Percentiles rank a stretch among this genome's conserved stretches.
Conservation (phyloP, 2,329 filamentous ascomycete species). For the Monilinia laxa region DNA sequence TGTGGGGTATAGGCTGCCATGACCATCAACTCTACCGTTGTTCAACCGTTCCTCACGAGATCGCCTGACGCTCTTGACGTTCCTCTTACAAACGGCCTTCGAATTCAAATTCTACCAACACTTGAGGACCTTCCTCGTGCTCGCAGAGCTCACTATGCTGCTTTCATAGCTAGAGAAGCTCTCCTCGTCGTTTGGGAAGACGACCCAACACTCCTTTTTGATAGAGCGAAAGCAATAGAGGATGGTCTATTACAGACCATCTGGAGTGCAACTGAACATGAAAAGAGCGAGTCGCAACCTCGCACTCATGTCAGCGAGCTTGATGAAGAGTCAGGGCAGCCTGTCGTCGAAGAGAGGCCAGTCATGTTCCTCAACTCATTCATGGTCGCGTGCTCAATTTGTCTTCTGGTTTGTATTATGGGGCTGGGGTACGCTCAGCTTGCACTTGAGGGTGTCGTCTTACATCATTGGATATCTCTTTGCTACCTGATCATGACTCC, state of each 20-base stretch:
- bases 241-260: slow-evolving; percentile 74
- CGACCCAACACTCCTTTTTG: slow-evolving; percentile 68
- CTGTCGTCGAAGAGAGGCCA: slow-evolving; percentile 62
- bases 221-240: slow-evolving; percentile 70
- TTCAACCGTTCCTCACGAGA: slow-evolving; percentile 74
- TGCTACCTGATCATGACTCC: slow-evolving; percentile 65
- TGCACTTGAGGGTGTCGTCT: slow-evolving; percentile 66
- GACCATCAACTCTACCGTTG: slow-evolving; percentile 77
- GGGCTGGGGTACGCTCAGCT: slow-evolving; percentile 70
- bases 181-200: slow-evolving; percentile 82
- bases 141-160: slow-evolving; percentile 76
- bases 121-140: slow-evolving; percentile 69
- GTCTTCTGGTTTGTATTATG: slow-evolving; percentile 63
- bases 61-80: slow-evolving; percentile 72
- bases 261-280: slow-evolving; percentile 61
- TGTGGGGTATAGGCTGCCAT: slow-evolving; percentile 60
- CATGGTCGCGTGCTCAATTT: slow-evolving; percentile 64
- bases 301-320: slow-evolving; percentile 55
- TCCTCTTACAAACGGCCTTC: slow-evolving; percentile 72
- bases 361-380: slow-evolving; percentile 69
- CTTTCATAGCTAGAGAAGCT: slow-evolving; percentile 70
- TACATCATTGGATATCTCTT: slow-evolving; percentile 61
- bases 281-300: slow-evolving; percentile 53
- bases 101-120: slow-evolving; percentile 71
- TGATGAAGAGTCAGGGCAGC: slow-evolving; percentile 70